Conservation (phyloP, 371 early-diverging fungal species). For the Capillidium rhysosporum region DNA sequence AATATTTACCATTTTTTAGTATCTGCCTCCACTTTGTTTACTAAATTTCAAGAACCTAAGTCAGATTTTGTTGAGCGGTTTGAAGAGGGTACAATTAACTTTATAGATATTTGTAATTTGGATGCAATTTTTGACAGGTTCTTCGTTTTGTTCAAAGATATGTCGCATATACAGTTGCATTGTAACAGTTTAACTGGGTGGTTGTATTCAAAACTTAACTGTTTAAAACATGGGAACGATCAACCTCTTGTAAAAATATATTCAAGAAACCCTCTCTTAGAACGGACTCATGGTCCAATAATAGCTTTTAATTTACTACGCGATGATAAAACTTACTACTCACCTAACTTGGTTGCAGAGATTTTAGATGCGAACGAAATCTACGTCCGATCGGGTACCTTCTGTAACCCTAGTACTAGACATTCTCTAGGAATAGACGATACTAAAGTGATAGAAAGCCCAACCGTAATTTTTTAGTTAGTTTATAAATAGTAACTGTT, state of each 20-base stretch:
- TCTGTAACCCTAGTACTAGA: constrained; percentile 48
- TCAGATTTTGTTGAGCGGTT: constrained; percentile 19
- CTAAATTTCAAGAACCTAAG: constrained; percentile 9
- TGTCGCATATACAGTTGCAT: constrained; percentile 15
- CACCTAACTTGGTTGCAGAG: constrained; percentile 28
- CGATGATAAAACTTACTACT: constrained; percentile 23
- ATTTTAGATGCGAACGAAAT: constrained; percentile 34
- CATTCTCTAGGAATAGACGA: constrained; percentile 17
- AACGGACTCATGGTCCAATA: constrained; percentile 20
- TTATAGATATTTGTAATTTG: constrained; percentile 35
- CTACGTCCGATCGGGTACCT: constrained; percentile 40
- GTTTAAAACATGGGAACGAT: constrained; percentile 24
- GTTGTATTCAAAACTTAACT: constrained; percentile 15
- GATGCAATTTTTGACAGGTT: constrained; percentile 30
- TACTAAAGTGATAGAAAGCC: constrained; percentile 20
- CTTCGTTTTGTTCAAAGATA: constrained; percentile 11
- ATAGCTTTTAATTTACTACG: constrained; percentile 35
- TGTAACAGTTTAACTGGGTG: constrained; percentile 15
- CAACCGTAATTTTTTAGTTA: constrained; percentile 9
- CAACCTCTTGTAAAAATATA: constrained; percentile 23
- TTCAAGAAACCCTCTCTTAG: background rate
- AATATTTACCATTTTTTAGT: too few relatives aligned
- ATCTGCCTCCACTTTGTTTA: too few relatives aligned
- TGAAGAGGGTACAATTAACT: constrained; percentile 55
- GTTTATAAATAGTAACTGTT: background rate